Base-by-base conservation (phyloP, 306 rosid genomes). In the Chamaecrista fasciculata region DNA sequence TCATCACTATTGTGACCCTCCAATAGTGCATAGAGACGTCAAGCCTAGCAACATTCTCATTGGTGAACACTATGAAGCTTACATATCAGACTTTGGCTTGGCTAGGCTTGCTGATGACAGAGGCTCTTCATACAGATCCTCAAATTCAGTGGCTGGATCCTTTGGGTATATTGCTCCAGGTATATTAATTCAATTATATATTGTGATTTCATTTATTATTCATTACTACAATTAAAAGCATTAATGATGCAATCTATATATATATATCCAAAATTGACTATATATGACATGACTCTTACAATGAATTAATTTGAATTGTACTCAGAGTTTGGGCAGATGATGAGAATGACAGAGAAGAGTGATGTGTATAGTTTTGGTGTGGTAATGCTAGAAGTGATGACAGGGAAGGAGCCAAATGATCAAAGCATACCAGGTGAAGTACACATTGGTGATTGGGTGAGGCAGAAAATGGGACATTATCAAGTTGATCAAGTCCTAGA, bases 91-190 rank as follows among this genome's bases (percentile, higher is more conserved):
- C 64, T 87, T 85, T 50, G 93, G 93, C 42, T 82, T 85, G 2
- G 93, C 93, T 59, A 80, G 82, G 77, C 78, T 87, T 2, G 75
- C 85, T 25, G 93, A 80, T 23, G 84, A 87, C 42, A 79, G 81
- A 11, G 78, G 83, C 55, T 80, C 78, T 60, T 80, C 78, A 11
- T 70, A 78, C 19, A 57, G 69, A 14, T 85, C 90, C 20, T 82
- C 90, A 48, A 85, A 76, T 62, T 68, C 84, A 2, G 76, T 87
- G 58, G 93, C 86, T 5, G 90, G 93, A 23, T 87, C 93, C 8
- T 87, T 76, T 66, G 93, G 93, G 9, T 85, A 87, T 43, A 87
- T 87, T 47, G 90, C 93, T 61, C 93, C 93, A 6, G 90, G 93
- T 81, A 4, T 2, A 5, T 29, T 29, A 29, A 5, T 29, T 56